These are phyloP conservation scores for Wickerhamomyces bisporus DNA, from an alignment of 805 yeast genomes.

Conservation along the genomic window DNA sequence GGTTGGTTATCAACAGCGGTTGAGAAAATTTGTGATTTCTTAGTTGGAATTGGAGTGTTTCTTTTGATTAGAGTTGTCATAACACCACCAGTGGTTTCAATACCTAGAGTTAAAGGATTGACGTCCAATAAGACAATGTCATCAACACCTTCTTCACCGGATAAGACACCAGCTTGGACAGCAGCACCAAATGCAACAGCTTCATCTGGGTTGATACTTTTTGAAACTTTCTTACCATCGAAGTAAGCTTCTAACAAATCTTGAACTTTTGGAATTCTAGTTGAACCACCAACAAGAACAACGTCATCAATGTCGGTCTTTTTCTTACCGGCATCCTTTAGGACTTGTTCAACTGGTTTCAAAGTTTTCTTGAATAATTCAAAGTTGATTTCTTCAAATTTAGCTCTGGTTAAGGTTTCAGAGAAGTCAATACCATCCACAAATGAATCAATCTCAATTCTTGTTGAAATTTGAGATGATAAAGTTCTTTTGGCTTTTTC, in stretches of 20 bases:
- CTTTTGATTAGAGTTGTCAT: slow-evolving; percentile 94
- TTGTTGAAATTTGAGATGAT: slow-evolving; percentile 91
- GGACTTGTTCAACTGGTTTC: slow-evolving; percentile 93
- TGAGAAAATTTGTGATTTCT: slow-evolving; percentile 91
- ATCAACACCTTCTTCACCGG: slow-evolving; percentile 93
- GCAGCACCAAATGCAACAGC: slow-evolving; percentile 99
- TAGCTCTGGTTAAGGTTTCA: slow-evolving; percentile 94
- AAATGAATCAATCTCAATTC: slow-evolving; percentile 94
- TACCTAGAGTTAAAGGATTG: slow-evolving; percentile 90
- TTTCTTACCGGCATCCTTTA: slow-evolving; percentile 87
- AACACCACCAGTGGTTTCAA: slow-evolving; percentile 96
- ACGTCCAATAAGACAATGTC: slow-evolving; percentile 89
- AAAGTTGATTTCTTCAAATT: slow-evolving; percentile 93
- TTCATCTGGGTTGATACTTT: slow-evolving; percentile 98
- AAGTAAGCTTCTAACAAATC: slow-evolving; percentile 85
- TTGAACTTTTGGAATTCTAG: slow-evolving; percentile 98
- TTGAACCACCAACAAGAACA: slow-evolving; percentile 98
- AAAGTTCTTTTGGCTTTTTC: slow-evolving; percentile 97
- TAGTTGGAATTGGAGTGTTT: slow-evolving; percentile 93
- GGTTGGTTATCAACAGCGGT: slow-evolving; percentile 97
- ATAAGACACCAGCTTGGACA: slow-evolving; percentile 95
- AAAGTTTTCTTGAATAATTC: slow-evolving; percentile 91
- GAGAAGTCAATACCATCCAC: slow-evolving; percentile 93
- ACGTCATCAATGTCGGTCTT: slow-evolving; percentile 89
- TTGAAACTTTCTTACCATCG: slow-evolving; percentile 92